These are phyloP conservation scores for Metarhizium guizhouense DNA, from an alignment of 2,329 filamentous ascomycete species.

Conservation along the genomic window DNA sequence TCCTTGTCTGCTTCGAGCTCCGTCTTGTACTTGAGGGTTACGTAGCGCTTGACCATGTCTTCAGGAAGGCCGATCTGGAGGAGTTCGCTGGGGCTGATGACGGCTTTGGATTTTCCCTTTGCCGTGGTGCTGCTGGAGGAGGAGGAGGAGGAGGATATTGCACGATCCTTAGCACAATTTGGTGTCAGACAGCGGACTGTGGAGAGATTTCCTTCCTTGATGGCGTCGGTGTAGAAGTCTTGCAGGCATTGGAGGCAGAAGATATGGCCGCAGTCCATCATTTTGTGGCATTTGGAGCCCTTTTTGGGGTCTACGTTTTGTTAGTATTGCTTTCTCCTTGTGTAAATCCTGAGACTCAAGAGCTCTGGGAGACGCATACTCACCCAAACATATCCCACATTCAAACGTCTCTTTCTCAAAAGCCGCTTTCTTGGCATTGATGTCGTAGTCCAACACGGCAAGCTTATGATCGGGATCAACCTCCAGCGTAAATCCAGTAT, in stretches of 20 bases:
- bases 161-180: constrained; percentile 61
- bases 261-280: constrained; percentile 79
- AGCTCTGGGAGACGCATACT: constrained; percentile 8
- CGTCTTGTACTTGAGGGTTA: constrained; percentile 84
- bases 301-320: constrained; percentile 68
- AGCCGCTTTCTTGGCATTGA: constrained; percentile 59
- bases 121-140: background rate
- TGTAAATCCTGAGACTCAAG: too few species aligned
- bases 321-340: background rate
- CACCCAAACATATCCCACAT: constrained; percentile 73
- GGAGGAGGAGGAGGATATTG: constrained; percentile 13
- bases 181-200: constrained; percentile 74
- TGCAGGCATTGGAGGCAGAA: constrained; percentile 84
- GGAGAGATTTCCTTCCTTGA: constrained; percentile 73
- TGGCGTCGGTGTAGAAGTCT: constrained; percentile 84
- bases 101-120: constrained; percentile 48
- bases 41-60: constrained; percentile 73
- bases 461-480: constrained; percentile 54
- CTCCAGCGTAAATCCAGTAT: constrained; percentile 37
- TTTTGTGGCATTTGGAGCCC: constrained; percentile 68
- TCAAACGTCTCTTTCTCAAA: constrained; percentile 83
- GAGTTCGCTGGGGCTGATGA: constrained; percentile 75
- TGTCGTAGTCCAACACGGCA: constrained; percentile 69
- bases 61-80: constrained; percentile 64
- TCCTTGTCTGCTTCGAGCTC: constrained; percentile 86